Evolutionary conservation across 192 early-diverging fungal genomes (phyloP).

Genomic region (Mortierella hygrophila): DNA sequence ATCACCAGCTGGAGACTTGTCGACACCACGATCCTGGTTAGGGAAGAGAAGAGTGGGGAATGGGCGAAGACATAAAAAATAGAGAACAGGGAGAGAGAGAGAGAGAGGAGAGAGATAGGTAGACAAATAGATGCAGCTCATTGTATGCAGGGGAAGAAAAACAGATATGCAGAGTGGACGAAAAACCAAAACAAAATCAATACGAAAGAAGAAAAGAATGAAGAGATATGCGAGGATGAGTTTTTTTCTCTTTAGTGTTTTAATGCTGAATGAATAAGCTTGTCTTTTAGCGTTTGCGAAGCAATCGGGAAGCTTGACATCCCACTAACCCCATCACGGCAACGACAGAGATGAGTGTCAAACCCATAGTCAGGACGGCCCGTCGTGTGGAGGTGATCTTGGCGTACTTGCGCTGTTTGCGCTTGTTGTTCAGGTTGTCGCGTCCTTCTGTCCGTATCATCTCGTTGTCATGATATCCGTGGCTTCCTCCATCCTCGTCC

Average conservation of each 20-base stretch:
- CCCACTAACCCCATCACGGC: slow-evolving; percentile 52
- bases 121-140: too few relatives aligned
- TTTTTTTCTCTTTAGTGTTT: slow-evolving; percentile 39
- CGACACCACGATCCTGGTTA: neutral
- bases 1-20: neutral
- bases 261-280: slow-evolving; percentile 48
- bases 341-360: slow-evolving; percentile 41
- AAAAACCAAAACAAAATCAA: too few relatives aligned
- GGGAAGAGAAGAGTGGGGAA: too few relatives aligned
- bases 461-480: slow-evolving; percentile 42
- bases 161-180: neutral
- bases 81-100: too few relatives aligned
- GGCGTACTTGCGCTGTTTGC: slow-evolving; percentile 32
- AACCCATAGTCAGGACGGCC: slow-evolving; percentile 43
- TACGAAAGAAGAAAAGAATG: neutral
- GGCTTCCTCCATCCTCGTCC: slow-evolving; percentile 33
- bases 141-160: too few relatives aligned
- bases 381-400: slow-evolving; percentile 52
- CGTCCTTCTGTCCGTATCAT: slow-evolving; percentile 34
- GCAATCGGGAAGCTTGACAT: slow-evolving; percentile 47
- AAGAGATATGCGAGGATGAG: slow-evolving; percentile 34
- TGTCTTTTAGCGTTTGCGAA: slow-evolving; percentile 53
- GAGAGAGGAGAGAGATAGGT: too few relatives aligned
- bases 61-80: too few relatives aligned
- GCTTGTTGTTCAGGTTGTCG: neutral